These are phyloP conservation scores for Fragosphaeria purpurea DNA, from an alignment of 2,329 filamentous ascomycete species.

Conservation along the genomic window DNA sequence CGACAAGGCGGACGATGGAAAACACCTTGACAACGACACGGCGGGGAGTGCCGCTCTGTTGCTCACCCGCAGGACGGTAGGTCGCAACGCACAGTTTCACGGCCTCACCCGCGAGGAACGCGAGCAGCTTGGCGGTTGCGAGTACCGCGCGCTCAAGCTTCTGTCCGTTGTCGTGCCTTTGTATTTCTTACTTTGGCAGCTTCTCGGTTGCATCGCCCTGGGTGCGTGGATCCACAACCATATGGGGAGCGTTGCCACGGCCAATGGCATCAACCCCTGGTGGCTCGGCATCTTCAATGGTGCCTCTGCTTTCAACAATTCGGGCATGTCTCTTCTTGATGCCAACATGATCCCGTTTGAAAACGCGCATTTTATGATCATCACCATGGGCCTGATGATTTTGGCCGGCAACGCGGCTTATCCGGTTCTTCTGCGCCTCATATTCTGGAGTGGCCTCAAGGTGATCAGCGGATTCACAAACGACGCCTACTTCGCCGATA, in stretches of 20 bases:
- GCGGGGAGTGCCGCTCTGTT: slow-evolving; percentile 12
- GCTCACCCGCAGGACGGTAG: slow-evolving; percentile 28
- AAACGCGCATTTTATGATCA: slow-evolving; percentile 37
- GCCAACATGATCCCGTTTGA: slow-evolving; percentile 56
- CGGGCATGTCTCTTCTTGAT: slow-evolving; percentile 58
- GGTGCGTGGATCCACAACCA: slow-evolving; percentile 51
- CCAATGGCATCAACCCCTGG: slow-evolving; percentile 54
- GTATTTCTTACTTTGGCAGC: slow-evolving; percentile 51
- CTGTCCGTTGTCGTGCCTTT: slow-evolving; percentile 49
- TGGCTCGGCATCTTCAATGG: slow-evolving; percentile 61
- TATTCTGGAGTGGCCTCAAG: slow-evolving; percentile 43
- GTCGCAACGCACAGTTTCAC: slow-evolving; percentile 45
- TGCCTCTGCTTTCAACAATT: slow-evolving; percentile 60
- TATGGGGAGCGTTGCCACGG: slow-evolving; percentile 34
- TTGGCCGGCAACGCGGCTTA: slow-evolving; percentile 58
- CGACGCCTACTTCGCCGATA: slow-evolving; percentile 24
- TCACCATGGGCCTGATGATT: slow-evolving; percentile 46
- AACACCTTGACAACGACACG: too few relatives aligned
- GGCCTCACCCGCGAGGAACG: slow-evolving; percentile 42
- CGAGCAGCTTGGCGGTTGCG: slow-evolving; percentile 49
- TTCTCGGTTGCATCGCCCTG: slow-evolving; percentile 47
- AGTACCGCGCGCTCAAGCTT: slow-evolving; percentile 53
- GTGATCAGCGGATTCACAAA: slow-evolving; percentile 28
- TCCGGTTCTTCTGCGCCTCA: slow-evolving; percentile 51
- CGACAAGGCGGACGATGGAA: neutral